Evolutionary conservation across 306 rosid species (phyloP).

Genomic region (Pyrus betulifolia): DNA sequence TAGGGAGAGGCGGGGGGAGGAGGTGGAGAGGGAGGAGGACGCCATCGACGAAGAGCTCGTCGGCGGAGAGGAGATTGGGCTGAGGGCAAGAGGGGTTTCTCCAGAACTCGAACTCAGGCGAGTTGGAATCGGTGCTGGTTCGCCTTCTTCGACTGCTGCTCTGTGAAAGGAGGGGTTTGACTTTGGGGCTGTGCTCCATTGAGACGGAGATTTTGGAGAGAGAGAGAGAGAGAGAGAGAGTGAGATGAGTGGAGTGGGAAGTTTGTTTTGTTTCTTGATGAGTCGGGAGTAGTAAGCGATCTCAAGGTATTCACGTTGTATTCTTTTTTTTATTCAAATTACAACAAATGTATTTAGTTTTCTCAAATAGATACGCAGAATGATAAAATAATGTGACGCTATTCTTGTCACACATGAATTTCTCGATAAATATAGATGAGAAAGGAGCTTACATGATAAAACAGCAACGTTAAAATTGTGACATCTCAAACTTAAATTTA

Average conservation of each 20-base stretch:
- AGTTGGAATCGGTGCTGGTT: conserved; percentile 32
- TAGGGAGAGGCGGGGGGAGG: conserved; percentile 1
- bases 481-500: no score
- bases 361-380: no score
- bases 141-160: conserved; percentile 9
- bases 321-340: no score
- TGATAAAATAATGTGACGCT: no score
- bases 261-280: background rate
- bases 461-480: no score
- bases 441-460: no score
- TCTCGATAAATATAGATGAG: no score
- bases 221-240: background rate
- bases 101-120: conserved; percentile 99
- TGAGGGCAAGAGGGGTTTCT: conserved; percentile 78
- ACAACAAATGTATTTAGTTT: no score
- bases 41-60: conserved; percentile 82
- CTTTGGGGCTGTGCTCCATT: conserved; percentile 45
- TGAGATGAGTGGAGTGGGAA: conserved; percentile 3
- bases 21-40: conserved; percentile 73
- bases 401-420: no score
- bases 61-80: conserved; percentile 77
- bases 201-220: background rate
- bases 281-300: conserved; percentile 8
- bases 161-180: conserved; percentile 24
- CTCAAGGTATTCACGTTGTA: no score